Evolutionary conservation across 176 grass and related monocot species (phyloP), one percentile per base, ranked within the genome.

Genomic region (Echinochloa phyllopogon): DNA sequence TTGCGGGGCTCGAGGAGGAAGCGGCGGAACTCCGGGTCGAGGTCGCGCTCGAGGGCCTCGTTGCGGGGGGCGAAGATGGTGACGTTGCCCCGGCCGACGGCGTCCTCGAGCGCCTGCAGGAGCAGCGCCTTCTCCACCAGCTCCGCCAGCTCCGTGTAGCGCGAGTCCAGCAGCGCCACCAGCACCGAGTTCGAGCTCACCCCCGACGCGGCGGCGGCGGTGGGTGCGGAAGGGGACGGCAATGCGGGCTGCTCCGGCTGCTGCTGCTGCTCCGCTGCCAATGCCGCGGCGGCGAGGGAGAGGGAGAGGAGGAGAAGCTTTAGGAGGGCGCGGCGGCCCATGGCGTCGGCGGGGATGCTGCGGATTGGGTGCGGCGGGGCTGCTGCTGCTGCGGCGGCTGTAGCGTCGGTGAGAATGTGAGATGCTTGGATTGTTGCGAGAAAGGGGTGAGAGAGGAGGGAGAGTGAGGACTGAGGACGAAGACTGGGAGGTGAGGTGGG

Each of bases 1-100:
- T 98, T 98, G 62, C 93, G 70, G 0, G 96, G 96, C 83, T 98
- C 86, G 41, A 98, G 89, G 12, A 98, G 96, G 83, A 98, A 98
- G 21, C 85, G 91, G 62, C 80, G 77, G 87, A 98, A 95, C 87
- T 94, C 96, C 8, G 91, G 93, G 80, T 98, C 89, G 14, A 98
- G 86, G 69, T 94, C 92, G 6, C 90, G 86, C 44, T 93, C 92
- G 3, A 98, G 87, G 5, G 93, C 91, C 5, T 92, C 83, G 80
- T 98, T 98, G 9, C 85, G 80, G 0, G 93, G 93, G 5, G 93
- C 91, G 42, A 95, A 86, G 69, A 98, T 92, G 83, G 93, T 98
- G 69, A 98, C 79, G 80, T 89, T 98, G 76, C 82, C 68, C 20
- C 36, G 39, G 3, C 92, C 85, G 21, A 94, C 86, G 53, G 88